Evolutionary conservation across 129 eudicot species (phyloP).

Genomic region (Silybum marianum): DNA sequence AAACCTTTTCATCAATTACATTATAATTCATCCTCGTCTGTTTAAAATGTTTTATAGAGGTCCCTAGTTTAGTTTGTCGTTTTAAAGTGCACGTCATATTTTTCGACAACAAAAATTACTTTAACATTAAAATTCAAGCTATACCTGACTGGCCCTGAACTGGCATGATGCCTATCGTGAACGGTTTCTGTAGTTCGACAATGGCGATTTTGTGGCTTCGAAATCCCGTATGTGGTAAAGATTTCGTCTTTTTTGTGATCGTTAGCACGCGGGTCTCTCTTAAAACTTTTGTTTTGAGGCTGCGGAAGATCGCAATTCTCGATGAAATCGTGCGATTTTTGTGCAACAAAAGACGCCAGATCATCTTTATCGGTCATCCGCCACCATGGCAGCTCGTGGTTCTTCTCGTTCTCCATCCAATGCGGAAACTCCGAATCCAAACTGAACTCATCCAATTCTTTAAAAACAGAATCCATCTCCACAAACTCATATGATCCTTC

Average conservation of each 20-base stretch:
- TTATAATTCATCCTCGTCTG: too few relatives aligned
- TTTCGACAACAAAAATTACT: too few relatives aligned
- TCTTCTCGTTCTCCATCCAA: slow-evolving; percentile 61
- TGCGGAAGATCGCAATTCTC: slow-evolving; percentile 96
- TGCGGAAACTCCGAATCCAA: slow-evolving; percentile 49
- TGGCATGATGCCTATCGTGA: slow-evolving; percentile 17
- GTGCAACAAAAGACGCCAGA: slow-evolving; percentile 75
- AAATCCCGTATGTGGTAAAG: slow-evolving; percentile 22
- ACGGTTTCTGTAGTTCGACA: slow-evolving; percentile 25
- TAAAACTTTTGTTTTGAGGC: slow-evolving; percentile 45
- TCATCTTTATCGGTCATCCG: slow-evolving; percentile 76
- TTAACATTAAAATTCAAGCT: slow-evolving; percentile 11
- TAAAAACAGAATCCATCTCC: slow-evolving; percentile 50
- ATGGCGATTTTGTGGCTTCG: slow-evolving; percentile 23
- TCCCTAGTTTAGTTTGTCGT: too few relatives aligned
- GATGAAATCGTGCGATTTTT: slow-evolving; percentile 57
- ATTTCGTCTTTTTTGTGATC: slow-evolving; percentile 34
- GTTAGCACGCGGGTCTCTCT: slow-evolving; percentile 29
- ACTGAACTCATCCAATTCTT: slow-evolving; percentile 45
- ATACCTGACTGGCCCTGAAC: slow-evolving; percentile 49
- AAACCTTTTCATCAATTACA: too few relatives aligned
- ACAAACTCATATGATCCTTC: slow-evolving; percentile 58
- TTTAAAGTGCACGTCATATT: too few relatives aligned
- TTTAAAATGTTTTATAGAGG: too few relatives aligned
- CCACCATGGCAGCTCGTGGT: slow-evolving; percentile 76